Base-by-base conservation (phyloP, 768 basidiomycete genomes). In the Tricholomella constricta region DNA sequence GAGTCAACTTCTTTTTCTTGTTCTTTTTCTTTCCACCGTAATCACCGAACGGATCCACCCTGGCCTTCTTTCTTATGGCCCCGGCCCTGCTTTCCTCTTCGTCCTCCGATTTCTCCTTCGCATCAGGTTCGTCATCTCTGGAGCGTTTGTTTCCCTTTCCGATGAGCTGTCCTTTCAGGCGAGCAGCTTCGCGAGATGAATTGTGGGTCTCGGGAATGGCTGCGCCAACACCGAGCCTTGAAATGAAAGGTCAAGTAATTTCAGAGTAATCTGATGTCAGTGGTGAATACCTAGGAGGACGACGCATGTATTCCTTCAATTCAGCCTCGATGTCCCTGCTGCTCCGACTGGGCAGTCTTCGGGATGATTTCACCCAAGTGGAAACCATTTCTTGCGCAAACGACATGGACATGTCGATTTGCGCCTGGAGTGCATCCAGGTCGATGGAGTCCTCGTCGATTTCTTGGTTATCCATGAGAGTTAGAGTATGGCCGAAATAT, bases 371-470 rank as follows among this genome's bases (percentile, higher is more conserved):
- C 59, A 92, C 75, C 90, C 90, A 92, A 49, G 90, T 88, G 19
- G 86, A 78, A 38, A 89, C 82, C 60, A 91, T 76, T 65, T 82
- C 77, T 57, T 91, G 81, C 1, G 86, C 83, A 68, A 85, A 82
- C 5, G 89, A 85, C 82, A 91, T 83, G 19, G 89, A 84, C 62
- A 89, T 72, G 68, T 92, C 87, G 47, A 91, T 84, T 70, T 88
- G 88, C n/a, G 89, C 89, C 67, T 91, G 90, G 35, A 92, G 73
- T 29, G 80, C 73, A 62, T 89, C 86, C 44, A 75, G 59, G 64
- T 90, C 86, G 40, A 89, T 75, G 35, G 79, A 78, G 52, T 85
- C 81, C 58, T 84, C 79, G 52, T 79, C 70, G 31, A 66, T 45
- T 29, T 60, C 54, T 31, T 64, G 55, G 20, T 59, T 52, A 38